These are phyloP conservation scores for Vigna mungo DNA, from an alignment of 306 rosid species.

Conservation along the genomic window DNA sequence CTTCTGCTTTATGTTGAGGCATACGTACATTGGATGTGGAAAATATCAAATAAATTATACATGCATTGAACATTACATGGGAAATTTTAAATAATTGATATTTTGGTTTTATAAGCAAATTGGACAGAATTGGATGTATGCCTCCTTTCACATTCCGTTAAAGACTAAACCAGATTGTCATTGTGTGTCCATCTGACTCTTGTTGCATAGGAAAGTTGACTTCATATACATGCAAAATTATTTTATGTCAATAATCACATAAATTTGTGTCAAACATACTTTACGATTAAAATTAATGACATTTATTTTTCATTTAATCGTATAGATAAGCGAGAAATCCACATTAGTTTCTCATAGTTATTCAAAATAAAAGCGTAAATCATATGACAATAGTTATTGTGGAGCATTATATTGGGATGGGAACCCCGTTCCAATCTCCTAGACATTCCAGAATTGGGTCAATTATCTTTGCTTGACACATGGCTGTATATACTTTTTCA, in stretches of 20 bases:
- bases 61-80: too few species aligned
- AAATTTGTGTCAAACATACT: not conserved
- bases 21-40: not conserved
- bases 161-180: not conserved
- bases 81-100: too few species aligned
- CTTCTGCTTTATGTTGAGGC: not conserved
- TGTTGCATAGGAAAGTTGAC: too few species aligned
- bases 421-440: slow-evolving; percentile 52
- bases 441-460: slow-evolving; percentile 58
- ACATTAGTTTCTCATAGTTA: slow-evolving; percentile 11
- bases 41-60: slow-evolving; percentile 1
- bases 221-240: slow-evolving; percentile 1
- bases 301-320: not conserved
- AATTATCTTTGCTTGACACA: slow-evolving; percentile 53
- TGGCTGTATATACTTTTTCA: slow-evolving; percentile 62
- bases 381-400: not conserved
- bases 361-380: slow-evolving; percentile 28
- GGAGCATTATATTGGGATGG: slow-evolving; percentile 36
- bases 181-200: too few species aligned
- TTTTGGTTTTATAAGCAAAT: too few species aligned
- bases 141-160: not conserved
- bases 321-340: not conserved
- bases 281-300: not conserved
- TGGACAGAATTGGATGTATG: not conserved
- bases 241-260: not conserved